Base-by-base conservation (phyloP, 768 basidiomycete genomes). In the Myochromella boudieri region DNA sequence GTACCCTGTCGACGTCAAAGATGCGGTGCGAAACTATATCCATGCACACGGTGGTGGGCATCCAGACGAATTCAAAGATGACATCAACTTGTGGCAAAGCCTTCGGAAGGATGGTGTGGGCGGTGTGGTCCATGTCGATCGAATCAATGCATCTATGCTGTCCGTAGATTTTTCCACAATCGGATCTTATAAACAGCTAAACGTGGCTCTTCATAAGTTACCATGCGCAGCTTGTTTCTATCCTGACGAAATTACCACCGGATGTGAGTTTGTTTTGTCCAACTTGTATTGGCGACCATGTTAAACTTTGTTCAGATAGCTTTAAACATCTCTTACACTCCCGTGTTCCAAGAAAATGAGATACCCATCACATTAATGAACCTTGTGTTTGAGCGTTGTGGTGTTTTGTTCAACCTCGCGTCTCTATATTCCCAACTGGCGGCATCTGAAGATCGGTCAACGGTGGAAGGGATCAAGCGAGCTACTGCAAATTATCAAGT, bases 381-480 rank as follows among this genome's bases (percentile, higher is more conserved):
- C 49, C 71, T 97, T n/a, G 69, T 78, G 1, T 97, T 87, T 55
- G 95, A 98, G 61, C 77, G 88, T 12, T 83, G 86, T 2, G 73
- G 79, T 17, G 72, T 89, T 0, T 65, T 97, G 1, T 95, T 87
- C 73, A 97, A 97, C 59, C 72, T 97, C 3, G 91, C 86, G 1
- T 82, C 91, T 3, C 66, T 94, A n/a, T 90, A 87, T 61, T 90
- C 90, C 2, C 85, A 89, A 44, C 71, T 97, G 22, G 95, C 85
- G 0, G 72, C 74, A 3, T 60, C 76, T 0, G 84, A 89, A 60
- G 85, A 89, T 63, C 80, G 90, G 51, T 79, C 81, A 15, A 77
- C 63, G 12, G 67, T 73, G 11, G 87, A 92, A n/a, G 93, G 93
- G 3, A 84, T 97, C 42, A 95, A 91, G 59, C 80, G 86, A 8